Base-by-base conservation (phyloP, 2,329 filamentous ascomycete genomes). In the Pseudogymnoascus sp. region DNA sequence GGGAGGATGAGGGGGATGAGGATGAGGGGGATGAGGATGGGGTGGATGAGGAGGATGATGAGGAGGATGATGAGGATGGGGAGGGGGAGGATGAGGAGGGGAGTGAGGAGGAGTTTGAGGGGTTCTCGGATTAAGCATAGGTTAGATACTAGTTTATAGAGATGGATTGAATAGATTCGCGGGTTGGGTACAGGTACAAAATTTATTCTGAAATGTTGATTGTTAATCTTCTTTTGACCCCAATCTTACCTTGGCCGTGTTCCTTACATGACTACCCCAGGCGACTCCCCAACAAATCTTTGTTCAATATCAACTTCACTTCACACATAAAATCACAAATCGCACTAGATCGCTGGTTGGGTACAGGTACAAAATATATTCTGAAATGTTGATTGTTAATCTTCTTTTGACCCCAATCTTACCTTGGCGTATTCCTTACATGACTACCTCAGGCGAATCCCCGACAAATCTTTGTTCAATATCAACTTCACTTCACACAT, bases 31-130 rank as follows among this genome's bases (percentile, higher is more conserved):
- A 74, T 2, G 72, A 74, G 0, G 72, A 73, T 0, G 74, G 75
- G 0, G 75, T 73, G 1, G 71, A 76, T 0, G 77, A 74, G 0
- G 72, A 69, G 23, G 29, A 84, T 63, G 73, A 78, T 37, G 81
- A 82, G 1, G 78, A 75, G 6, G 73, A 74, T 2, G 73, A 74
- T 0, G 72, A 73, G 0, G 74, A 75, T 0, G 76, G 74, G 0
- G 72, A 69, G 12, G 72, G 70, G 3, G 74, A 76, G 16, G 78
- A 78, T 11, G 70, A 68, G 10, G 78, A 80, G 26, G 78, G 55
- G 2, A 38, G 31, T 29, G 83, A 83, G 63, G 80, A 83, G 62
- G 81, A 82, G 67, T 86, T 85, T 69, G 74, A 82, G 61, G 83
- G 83, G 2, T 86, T 86, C 67, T 81, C 83, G 2, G 69, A 71